Base-by-base conservation (phyloP, 345 rosid genomes). In the Fremontodendron californicum region DNA sequence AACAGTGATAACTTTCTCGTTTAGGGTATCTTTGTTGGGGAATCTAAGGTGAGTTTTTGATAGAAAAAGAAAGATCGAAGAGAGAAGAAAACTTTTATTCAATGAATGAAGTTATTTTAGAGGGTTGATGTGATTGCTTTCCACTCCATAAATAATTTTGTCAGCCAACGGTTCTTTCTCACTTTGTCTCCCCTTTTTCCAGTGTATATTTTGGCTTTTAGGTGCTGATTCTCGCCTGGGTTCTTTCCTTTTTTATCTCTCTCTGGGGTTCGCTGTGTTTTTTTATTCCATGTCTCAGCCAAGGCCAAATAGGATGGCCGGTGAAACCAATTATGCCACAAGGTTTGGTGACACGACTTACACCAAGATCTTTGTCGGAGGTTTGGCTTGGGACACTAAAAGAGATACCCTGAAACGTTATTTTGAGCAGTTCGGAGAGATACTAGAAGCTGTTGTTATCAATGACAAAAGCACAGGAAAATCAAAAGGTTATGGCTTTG, bases 331-430 rank as follows among this genome's bases (percentile, higher is more conserved):
- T n/a, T n/a, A n/a, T 67, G 76, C 48, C 11, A 31, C 73, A 33
- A 71, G 49, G 74, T 39, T 73, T 11, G 75, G 82, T 51, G 90
- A 91, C 86, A 85, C 93, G 25, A 76, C 74, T 2, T 77, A 81
- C 74, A 85, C 81, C 51, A 86, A 86, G 65, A 39, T 86, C 67
- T 88, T 84, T 75, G 88, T 88, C 42, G 83, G 86, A 55, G 91
- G 89, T 9, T 81, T 88, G 64, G 81, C 84, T 42, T 88, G 89
- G 91, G 79, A 75, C 54, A 88, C 88, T 13, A 81, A 31, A 45
- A 76, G 46, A 2, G 88, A 86, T 9, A 9, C 85, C 27, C 49
- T 88, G 49, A 73, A 42, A 51, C 35, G 16, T 11, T 80, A 83
- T 40, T 88, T 86, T 51, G 74, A 78, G 27, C 82, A 79, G 73